Base-by-base conservation (phyloP, 257 asterid species). In the Knoxia roxburghii region DNA sequence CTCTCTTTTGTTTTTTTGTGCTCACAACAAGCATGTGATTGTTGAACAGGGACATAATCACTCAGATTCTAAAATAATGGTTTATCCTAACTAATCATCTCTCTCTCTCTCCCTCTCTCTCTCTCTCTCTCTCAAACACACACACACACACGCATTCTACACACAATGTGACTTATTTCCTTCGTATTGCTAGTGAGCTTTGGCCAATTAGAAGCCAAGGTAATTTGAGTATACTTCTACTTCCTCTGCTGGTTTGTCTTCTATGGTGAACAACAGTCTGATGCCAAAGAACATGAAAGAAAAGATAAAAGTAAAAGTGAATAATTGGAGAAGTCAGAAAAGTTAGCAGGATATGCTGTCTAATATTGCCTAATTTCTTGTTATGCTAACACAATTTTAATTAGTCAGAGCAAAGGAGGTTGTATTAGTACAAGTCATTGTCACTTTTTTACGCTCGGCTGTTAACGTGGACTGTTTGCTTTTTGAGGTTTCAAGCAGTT, bases 171-270 rank as follows among this genome's bases (percentile, higher is more conserved):
- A 59, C 70, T 33, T 35, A 45, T 50, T 57, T 65, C 32, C 40
- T 48, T 52, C 37, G 32, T 62, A 45, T 65, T 81, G 65, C 85
- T 89, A 96, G 96, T 91, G 23, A 89, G 89, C 89, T 87, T 91
- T 83, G 89, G 88, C 80, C 98, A 77, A 60, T 81, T 95, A 70
- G 98, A 91, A 87, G 98, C 96, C 69, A 91, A 91, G 98, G 96
- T 85, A 72, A 73, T 91, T 67, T 60, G 64, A 58, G 39, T 54
- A 26, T 35, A 10, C 46, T 11, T 27, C 52, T 43, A 7, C 61
- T 53, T 50, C 61, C 27, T 26, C 67, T 59, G 17, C 29, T 49
- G 26, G 15, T 29, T 15, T 49, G 13, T 10, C 8, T n/a, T 39
- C 29, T 24, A 26, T 23, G 46, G 52, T 30, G 3, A 37, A 35